Evolutionary conservation across 2,329 filamentous ascomycete genomes (phyloP).

Genomic region (Diplocarpon rosae): DNA sequence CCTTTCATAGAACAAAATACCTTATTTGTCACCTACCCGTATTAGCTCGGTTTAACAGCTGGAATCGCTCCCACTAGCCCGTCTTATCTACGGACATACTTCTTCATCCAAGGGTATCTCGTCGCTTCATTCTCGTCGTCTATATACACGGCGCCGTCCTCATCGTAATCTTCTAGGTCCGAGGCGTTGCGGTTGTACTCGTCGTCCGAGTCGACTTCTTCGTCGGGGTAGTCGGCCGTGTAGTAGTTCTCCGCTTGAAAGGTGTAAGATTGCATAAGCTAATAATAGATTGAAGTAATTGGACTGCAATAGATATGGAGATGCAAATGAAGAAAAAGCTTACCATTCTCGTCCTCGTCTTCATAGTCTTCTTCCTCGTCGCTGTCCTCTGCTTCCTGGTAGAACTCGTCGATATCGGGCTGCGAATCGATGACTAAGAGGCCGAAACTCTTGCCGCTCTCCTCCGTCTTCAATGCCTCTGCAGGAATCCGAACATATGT

Average conservation of each 20-base stretch:
- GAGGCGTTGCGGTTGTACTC: constrained; percentile 42
- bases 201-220: constrained; percentile 64
- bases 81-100: constrained; percentile 8
- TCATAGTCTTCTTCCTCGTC: constrained; percentile 55
- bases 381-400: constrained; percentile 46
- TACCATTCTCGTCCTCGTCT: constrained; percentile 56
- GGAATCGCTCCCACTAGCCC: not conserved
- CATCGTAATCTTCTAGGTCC: constrained; percentile 25
- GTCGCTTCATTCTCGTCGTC: constrained; percentile 20
- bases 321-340: not conserved
- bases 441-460: constrained; percentile 38
- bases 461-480: constrained; percentile 36
- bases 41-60: too few species aligned
- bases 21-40: too few species aligned
- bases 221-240: constrained; percentile 69
- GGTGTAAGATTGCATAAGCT: constrained; percentile 5
- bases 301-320: not conserved
- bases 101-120: constrained; percentile 23
- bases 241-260: constrained; percentile 64
- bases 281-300: not conserved
- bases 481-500: constrained; percentile 52
- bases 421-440: constrained; percentile 26
- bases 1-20: too few species aligned
- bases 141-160: constrained; percentile 18
- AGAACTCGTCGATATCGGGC: constrained; percentile 43